Base-by-base conservation (phyloP, 2,329 filamentous ascomycete species). In the Orbilia quercus region DNA sequence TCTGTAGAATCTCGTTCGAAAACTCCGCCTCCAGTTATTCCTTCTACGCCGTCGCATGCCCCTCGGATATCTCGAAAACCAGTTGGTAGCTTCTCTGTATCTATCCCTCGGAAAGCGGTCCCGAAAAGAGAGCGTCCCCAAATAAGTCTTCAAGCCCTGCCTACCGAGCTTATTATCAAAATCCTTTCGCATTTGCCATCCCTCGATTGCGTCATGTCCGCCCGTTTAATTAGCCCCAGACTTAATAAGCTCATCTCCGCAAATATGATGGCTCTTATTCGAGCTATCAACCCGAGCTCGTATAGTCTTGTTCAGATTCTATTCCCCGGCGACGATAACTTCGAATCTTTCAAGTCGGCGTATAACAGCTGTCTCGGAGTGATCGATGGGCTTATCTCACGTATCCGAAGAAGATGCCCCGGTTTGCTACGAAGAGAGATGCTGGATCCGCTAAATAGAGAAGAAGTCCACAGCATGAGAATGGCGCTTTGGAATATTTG, bases 401-500 rank as follows among this genome's bases (percentile, higher is more conserved):
- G 67, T 12, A 72, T 72, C 53, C 47, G 67, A 48, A 59, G 67
- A 22, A 51, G 67, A 31, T 72, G 67, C 14, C 67, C 67, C 1
- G 67, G 67, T 6, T 44, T 72, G 14, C 25, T 72, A 31, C 59
- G 67, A 28, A 34, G 67, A 25, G 67, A 72, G 44, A 72, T 72
- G 67, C 16, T 72, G 9, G 67, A 72, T 36, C 51, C 67, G 7
- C 23, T 72, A 16, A 72, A 72, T 25, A 50, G 54, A 12, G 67
- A 72, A 1, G 67, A 72, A 25, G 59, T 65, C 20, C 42, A 44
- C 14, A 72, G 67, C 18, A 72, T 72, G 67, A 65, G 67, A 20
- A 54, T 65, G 59, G 67, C 67, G 20, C 67, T 72, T 12, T 72
- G 67, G 67, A 72, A 72, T 48, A 72, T 72, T 28, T 72, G 67